These are phyloP conservation scores for Cladobotryum mycophilum DNA, from an alignment of 2,329 filamentous ascomycete genomes.

Conservation along the genomic window DNA sequence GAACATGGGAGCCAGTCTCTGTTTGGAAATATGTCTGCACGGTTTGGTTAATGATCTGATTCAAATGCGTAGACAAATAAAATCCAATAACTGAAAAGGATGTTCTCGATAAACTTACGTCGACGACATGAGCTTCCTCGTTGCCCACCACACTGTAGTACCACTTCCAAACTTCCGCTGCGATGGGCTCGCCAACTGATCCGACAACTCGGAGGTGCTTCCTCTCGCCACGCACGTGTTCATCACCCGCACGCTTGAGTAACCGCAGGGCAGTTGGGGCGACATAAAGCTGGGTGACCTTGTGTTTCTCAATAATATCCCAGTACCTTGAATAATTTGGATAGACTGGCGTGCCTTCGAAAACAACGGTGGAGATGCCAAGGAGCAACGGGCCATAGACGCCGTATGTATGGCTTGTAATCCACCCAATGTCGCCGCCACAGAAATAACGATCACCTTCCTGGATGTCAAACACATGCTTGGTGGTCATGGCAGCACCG, in stretches of 20 bases:
- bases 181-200: slow-evolving; percentile 97
- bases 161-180: slow-evolving; percentile 99
- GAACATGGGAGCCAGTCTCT: slow-evolving; percentile 94
- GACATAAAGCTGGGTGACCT: slow-evolving; percentile 96
- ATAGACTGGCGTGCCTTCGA: slow-evolving; percentile 95
- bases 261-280: slow-evolving; percentile 89
- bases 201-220: slow-evolving; percentile 82
- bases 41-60: slow-evolving; percentile 15
- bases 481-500: slow-evolving; percentile 86
- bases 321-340: slow-evolving; percentile 98
- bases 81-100: not conserved
- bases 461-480: slow-evolving; percentile 98
- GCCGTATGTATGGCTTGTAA: slow-evolving; percentile 97
- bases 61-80: too few species aligned
- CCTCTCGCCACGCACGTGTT: slow-evolving; percentile 88
- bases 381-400: slow-evolving; percentile 92
- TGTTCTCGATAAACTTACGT: slow-evolving; percentile 54
- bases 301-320: slow-evolving; percentile 94
- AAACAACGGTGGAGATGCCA: slow-evolving; percentile 90
- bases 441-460: slow-evolving; percentile 93
- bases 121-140: slow-evolving; percentile 86
- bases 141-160: slow-evolving; percentile 94
- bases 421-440: slow-evolving; percentile 97
- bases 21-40: slow-evolving; percentile 98
- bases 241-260: slow-evolving; percentile 89